These are phyloP conservation scores for Trichoderma oligosporum DNA, from an alignment of 2,329 filamentous ascomycete genomes.

Conservation along the genomic window DNA sequence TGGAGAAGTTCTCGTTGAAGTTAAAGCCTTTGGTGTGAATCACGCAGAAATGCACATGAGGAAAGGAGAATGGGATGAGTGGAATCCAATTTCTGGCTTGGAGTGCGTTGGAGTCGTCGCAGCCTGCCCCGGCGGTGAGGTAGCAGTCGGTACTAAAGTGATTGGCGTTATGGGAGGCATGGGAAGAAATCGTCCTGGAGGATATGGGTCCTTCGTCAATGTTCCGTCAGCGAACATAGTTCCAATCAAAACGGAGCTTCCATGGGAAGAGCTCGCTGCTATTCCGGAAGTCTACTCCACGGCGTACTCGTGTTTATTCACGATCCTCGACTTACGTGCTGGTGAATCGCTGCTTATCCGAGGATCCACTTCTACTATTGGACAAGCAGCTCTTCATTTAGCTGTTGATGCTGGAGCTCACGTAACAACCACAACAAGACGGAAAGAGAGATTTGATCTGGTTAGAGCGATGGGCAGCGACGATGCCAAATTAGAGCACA, in stretches of 20 bases:
- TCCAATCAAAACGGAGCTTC: not conserved
- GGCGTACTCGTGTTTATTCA: slow-evolving; percentile 13
- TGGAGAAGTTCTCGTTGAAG: slow-evolving; percentile 33
- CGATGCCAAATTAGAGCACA: slow-evolving; percentile 7
- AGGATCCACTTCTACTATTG: slow-evolving; percentile 16
- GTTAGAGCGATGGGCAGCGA: slow-evolving; percentile 2
- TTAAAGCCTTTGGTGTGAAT: slow-evolving; percentile 42
- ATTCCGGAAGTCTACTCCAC: slow-evolving; percentile 15
- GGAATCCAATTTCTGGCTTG: slow-evolving; percentile 37
- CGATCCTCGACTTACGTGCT: not conserved
- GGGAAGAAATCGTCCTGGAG: slow-evolving; percentile 36
- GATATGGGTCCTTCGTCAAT: slow-evolving; percentile 34
- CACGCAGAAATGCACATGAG: slow-evolving; percentile 47
- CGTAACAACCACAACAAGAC: slow-evolving; percentile 9
- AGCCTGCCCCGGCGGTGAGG: slow-evolving; percentile 33
- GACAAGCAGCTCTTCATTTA: slow-evolving; percentile 13
- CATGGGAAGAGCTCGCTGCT: slow-evolving; percentile 13
- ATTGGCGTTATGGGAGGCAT: slow-evolving; percentile 42
- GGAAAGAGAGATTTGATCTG: not conserved
- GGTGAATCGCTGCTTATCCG: slow-evolving; percentile 14
- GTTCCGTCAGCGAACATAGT: slow-evolving; percentile 2
- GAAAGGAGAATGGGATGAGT: slow-evolving; percentile 40
- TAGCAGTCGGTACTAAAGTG: slow-evolving; percentile 34
- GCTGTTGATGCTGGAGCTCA: slow-evolving; percentile 14
- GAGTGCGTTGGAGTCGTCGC: slow-evolving; percentile 43